phyloP scores from a whole-genome alignment of 2,329 filamentous ascomycete species.

The Rhytidhysteron rufulum region DNA sequence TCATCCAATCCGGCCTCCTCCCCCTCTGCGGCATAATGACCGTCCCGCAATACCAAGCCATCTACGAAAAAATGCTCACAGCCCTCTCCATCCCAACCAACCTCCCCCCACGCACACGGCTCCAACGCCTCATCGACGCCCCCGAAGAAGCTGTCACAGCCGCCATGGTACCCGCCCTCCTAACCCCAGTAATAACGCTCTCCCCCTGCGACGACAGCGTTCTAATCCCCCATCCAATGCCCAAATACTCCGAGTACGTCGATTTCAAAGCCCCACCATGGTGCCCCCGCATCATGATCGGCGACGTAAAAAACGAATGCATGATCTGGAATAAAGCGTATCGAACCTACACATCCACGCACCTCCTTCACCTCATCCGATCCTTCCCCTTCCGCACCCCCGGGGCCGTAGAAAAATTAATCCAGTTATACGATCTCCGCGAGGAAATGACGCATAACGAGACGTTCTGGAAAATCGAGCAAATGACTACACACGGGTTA shows the following conservation, averaged over 20 bases:
- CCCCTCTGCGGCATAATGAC: slow-evolving; percentile 1
- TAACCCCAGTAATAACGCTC: neutral
- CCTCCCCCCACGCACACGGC: neutral
- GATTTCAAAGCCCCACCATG: neutral
- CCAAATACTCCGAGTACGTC: slow-evolving; percentile 1
- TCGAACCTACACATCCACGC: neutral
- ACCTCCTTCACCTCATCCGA: neutral
- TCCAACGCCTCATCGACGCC: neutral
- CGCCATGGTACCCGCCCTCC: neutral
- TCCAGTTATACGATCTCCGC: slow-evolving; percentile 1
- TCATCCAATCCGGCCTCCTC: neutral
- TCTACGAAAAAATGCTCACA: slow-evolving; percentile 1
- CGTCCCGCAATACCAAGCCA: neutral
- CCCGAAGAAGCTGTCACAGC: neutral
- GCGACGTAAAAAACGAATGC: slow-evolving; percentile 3
- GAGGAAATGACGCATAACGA: slow-evolving; percentile 4
- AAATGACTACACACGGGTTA: neutral
- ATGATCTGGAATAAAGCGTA: slow-evolving; percentile 3
- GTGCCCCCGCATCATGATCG: slow-evolving; percentile 1
- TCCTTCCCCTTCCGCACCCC: neutral
- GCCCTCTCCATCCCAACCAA: neutral
- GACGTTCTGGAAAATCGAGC: neutral
- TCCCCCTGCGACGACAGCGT: slow-evolving; percentile 1
- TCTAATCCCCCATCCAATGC: neutral
- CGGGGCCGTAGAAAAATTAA: neutral